Evolutionary conservation across 2,329 filamentous ascomycete species (phyloP), one percentile per base, ranked within the genome.

Genomic region (Phaeophleospora eucalypticola): DNA sequence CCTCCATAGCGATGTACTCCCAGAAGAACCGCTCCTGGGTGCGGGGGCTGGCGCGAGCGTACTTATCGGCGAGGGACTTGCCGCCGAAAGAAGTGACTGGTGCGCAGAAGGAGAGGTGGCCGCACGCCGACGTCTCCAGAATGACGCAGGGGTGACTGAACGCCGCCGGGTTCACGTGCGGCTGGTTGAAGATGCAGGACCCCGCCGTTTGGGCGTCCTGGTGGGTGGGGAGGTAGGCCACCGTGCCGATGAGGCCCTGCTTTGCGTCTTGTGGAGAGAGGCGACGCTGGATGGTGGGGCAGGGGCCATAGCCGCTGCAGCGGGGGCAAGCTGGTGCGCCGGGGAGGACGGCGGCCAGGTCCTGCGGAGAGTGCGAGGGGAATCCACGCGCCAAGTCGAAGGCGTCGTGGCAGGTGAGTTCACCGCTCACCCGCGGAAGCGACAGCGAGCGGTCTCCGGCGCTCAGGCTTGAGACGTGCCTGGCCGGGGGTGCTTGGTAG

Each of bases 41-140:
- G 8, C 2, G 4, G 4, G 4, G 10, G 3, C 10, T 8, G 17
- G 24, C 27, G 16, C n/a, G 15, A 8, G 4, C 24, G 36, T 40
- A 40, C 43, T 45, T 45, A 7, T 38, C 27, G 14, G 16, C 8
- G 16, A 45, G 17, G 29, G 17, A 17, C 4, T 2, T 9, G 4
- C 18, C 33, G n/a, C 24, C 36, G 36, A 45, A 45, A 17, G 43
- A 45, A 16, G 43, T 45, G 21, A 39, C 19, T 14, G 19, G 43
- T 14, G 43, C 43, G 12, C 21, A 27, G 36, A 45, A 45, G 16
- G 38, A 21, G 16, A 40, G 27, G 17, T 39, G 43, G 10, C 43
- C 36, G 27, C 36, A 40, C 17, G 7, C 9, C 3, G 43, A 39
- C 15, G 10, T 14, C 4, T n/a, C 14, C 36, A 45, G 29, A 15